Evolutionary conservation across 768 basidiomycete genomes (phyloP), one percentile per base, ranked within the genome.

Genomic region (Leccinum boreale): DNA sequence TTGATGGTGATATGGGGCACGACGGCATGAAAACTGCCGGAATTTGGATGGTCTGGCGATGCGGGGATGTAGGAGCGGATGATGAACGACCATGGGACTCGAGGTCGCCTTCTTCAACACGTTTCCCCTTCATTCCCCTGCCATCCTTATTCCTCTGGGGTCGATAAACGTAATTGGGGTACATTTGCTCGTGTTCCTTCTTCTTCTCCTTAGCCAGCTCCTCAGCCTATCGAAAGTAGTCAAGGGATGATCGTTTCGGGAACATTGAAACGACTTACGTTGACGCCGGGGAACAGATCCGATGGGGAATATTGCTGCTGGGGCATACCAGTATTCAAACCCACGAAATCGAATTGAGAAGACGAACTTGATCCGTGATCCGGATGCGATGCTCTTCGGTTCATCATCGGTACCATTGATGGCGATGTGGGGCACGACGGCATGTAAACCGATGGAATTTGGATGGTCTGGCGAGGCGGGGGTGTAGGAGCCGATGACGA

Each of bases 81-180:
- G 73, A 69, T 19, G 80, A 79, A n/a, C 80, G 81, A 35, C 73
- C 72, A 50, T 74, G n/a, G 26, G 26, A 28, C 26, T 28, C 26
- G 26, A 28, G 77, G 74, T 83, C 75, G 64, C 64, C 77, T 46
- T 68, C 70, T 54, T 66, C 71, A 24, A 85, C 1, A 78, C 64
- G 65, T 58, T 73, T 72, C 49, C 71, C 69, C 68, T 77, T 79
- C 63, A 78, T 78, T 28, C 77, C 79, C 67, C 82, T 85, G 73
- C 80, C 76, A 29, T 74, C 72, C 59, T 74, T 74, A 17, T 62
- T 72, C 53, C 87, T 78, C 72, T 89, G 87, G 86, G 89, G 89
- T 9, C 88, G 85, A 67, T 90, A 90, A 29, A 90, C 87, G 72
- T 90, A 90, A 71, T 84, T 79, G 65, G 89, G 89, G 62, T 89